Evolutionary conservation across 2,329 filamentous ascomycete genomes (phyloP).

Genomic region (Scedosporium minutisporum): DNA sequence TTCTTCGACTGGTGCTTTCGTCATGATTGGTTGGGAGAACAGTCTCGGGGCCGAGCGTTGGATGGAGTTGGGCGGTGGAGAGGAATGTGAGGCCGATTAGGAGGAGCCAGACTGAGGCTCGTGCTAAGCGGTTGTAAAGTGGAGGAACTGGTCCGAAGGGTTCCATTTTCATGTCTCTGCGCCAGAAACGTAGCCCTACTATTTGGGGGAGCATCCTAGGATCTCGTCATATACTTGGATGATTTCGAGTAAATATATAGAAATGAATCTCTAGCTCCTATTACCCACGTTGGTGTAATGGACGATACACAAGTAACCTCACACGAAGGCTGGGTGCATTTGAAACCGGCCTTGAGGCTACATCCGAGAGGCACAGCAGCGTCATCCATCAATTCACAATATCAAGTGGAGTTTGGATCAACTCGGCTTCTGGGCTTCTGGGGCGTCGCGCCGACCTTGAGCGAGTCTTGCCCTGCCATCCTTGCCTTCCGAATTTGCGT

Average conservation of each 20-base stretch:
- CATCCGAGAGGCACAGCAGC: neutral
- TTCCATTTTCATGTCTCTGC: neutral
- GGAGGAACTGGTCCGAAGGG: neutral
- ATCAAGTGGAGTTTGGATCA: too few relatives aligned
- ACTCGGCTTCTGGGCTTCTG: too few relatives aligned
- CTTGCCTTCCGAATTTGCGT: too few relatives aligned
- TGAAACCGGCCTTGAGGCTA: neutral
- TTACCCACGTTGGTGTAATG: too few relatives aligned
- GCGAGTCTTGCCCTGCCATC: too few relatives aligned
- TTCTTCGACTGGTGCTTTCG: neutral
- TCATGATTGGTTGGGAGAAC: neutral
- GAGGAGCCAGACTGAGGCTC: conserved; percentile 3
- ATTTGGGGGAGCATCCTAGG: neutral
- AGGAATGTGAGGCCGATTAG: conserved; percentile 1
- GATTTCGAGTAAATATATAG: too few relatives aligned
- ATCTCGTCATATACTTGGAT: too few relatives aligned
- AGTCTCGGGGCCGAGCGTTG: neutral
- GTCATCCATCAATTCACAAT: too few relatives aligned
- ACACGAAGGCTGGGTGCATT: neutral
- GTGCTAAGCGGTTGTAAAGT: neutral
- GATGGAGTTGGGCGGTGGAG: neutral
- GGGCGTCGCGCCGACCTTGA: too few relatives aligned
- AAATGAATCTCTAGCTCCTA: too few relatives aligned
- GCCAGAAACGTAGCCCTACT: neutral
- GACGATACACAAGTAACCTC: neutral